Conservation (phyloP, 2,329 filamentous ascomycete species). For the Exophiala oligosperma region DNA sequence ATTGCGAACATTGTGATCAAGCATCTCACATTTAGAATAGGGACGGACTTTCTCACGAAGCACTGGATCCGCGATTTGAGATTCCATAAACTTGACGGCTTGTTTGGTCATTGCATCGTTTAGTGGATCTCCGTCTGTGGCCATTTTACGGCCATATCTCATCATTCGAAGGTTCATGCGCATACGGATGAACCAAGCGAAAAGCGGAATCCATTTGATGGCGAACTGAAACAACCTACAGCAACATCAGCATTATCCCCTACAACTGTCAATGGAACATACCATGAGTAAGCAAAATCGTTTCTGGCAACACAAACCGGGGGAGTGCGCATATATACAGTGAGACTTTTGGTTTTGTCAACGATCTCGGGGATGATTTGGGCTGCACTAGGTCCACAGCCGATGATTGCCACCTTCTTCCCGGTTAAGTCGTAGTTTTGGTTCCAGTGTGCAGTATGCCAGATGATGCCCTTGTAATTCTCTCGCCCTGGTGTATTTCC, state of each 20-base stretch:
- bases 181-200: conserved; percentile 5
- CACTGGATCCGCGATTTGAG: conserved; percentile 12
- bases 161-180: conserved; percentile 9
- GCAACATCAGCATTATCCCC: not conserved
- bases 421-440: conserved; percentile 3
- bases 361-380: conserved; percentile 19
- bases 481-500: conserved; percentile 13
- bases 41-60: conserved; percentile 12
- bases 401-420: conserved; percentile 11
- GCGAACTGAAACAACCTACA: conserved; percentile 2
- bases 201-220: conserved; percentile 2
- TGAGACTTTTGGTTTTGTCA: conserved; percentile 10
- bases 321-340: conserved; percentile 12
- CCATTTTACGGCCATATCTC: not conserved
- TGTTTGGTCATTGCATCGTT: conserved; percentile 6
- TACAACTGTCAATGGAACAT: not conserved
- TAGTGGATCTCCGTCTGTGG: not conserved
- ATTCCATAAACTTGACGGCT: conserved; percentile 14
- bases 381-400: conserved; percentile 18
- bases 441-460: conserved; percentile 13
- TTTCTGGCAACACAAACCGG: conserved; percentile 4
- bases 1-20: not conserved
- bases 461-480: conserved; percentile 5
- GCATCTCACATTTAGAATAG: conserved; percentile 11
- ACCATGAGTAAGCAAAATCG: conserved; percentile 11